A percentile compares a stretch with the other conserved stretches of the same genome.
These are phyloP conservation scores for Pestalotiopsis sp. DNA, from an alignment of 2,329 filamentous ascomycete genomes.

Conservation along the genomic window DNA sequence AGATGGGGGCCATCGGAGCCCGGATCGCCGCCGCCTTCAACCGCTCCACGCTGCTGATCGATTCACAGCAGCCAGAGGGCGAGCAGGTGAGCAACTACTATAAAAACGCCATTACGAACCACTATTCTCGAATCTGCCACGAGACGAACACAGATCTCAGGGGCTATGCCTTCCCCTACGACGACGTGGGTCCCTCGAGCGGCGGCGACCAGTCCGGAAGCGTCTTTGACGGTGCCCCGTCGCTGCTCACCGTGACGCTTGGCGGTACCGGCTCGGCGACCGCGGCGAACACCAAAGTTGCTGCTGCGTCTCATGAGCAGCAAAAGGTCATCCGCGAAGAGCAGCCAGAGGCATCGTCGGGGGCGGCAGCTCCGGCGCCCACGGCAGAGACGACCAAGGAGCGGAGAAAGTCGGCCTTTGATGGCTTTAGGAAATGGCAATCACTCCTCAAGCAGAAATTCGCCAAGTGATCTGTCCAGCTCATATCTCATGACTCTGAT, in stretches of 20 bases:
- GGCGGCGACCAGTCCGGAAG: slow-evolving; percentile 63
- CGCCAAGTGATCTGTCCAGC: not conserved
- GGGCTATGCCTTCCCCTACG: slow-evolving; percentile 72
- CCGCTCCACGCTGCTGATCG: slow-evolving; percentile 64
- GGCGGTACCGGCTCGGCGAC: slow-evolving; percentile 37
- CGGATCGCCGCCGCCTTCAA: slow-evolving; percentile 77
- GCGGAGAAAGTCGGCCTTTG: not conserved
- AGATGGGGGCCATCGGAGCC: slow-evolving; percentile 65
- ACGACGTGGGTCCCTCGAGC: slow-evolving; percentile 61
- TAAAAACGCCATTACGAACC: slow-evolving; percentile 56
- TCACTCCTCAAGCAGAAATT: slow-evolving; percentile 1
- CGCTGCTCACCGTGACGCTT: slow-evolving; percentile 55
- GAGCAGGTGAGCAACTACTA: slow-evolving; percentile 55
- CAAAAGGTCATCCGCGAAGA: not conserved
- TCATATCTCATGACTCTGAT: not conserved
- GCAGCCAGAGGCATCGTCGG: not conserved
- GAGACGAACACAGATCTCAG: slow-evolving; percentile 56
- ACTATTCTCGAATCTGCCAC: slow-evolving; percentile 67
- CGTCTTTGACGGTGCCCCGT: slow-evolving; percentile 56
- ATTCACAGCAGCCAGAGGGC: slow-evolving; percentile 51
- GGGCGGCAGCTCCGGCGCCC: not conserved
- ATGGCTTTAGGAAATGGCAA: not conserved
- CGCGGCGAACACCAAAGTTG: not conserved
- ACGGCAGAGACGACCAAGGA: not conserved
- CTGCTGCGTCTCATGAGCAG: not conserved